Evolutionary conservation across 805 yeast species (phyloP), one percentile per base, ranked within the genome.

Genomic region (Isabelozyma gotoi): DNA sequence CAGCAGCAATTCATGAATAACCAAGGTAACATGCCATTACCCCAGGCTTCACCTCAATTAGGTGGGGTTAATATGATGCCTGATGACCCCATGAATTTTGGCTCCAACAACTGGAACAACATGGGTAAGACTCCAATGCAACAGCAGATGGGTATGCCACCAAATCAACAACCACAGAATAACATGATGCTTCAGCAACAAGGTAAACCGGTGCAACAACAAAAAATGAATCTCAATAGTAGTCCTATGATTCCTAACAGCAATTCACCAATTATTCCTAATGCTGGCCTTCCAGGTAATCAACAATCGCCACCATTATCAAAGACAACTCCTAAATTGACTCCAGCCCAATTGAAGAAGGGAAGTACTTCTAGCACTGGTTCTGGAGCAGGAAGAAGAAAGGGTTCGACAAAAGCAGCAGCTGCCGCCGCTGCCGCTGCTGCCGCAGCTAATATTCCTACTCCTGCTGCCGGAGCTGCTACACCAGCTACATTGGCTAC

Each of bases 401-500:
- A 59, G 41, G 49, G 56, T 2, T 51, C 62, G 1, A 52, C 48
- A n/a, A 62, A 60, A 47, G 56, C 55, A 27, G 60, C 60, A 46
- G 56, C 55, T 24, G 51, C 61, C 2, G 46, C 49, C n/a, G 50
- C 46, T 35, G 52, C 55, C 21, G 29, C 29, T n/a, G 29, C 29
- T 24, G 29, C 29, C 1, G 53, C 51, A 5, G 56, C 56, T 3
- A 62, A 63, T 8, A 55, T 59, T 17, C 67, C 71, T 12, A 67
- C 73, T 0, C 73, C 74, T 1, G 62, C 59, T 5, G 50, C 46
- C 33, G 59, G 53, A 19, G 68, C 65, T 3, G 55, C 72, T 1
- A 68, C 75, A 0, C 76, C 75, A 1, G 67, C 69, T 1, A 52
- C 69, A 3, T 52, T 68, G 49, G 66, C 66, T 10, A 64, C 61